Conservation (phyloP, 2,329 filamentous ascomycete species). For the Phyllosticta citrichinensis region DNA sequence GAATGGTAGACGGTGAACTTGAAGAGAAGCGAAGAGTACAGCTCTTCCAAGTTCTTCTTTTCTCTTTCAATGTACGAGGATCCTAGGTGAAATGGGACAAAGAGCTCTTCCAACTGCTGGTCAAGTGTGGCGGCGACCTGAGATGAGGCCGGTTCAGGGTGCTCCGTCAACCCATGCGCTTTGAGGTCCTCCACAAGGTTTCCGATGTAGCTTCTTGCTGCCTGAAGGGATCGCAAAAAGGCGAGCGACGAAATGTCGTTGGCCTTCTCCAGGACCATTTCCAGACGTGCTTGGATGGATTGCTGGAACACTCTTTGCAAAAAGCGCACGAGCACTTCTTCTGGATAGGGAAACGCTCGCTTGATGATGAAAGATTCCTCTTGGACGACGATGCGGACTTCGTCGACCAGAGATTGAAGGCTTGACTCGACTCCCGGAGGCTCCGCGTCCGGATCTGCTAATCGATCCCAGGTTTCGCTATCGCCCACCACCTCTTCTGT, state of each 20-base stretch:
- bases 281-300: constrained; percentile 89
- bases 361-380: constrained; percentile 97
- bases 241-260: constrained; percentile 84
- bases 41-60: constrained; percentile 60
- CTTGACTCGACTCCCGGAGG: constrained; percentile 86
- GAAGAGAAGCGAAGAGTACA: constrained; percentile 87
- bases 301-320: constrained; percentile 95
- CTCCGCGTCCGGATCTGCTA: constrained; percentile 90
- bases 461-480: constrained; percentile 68
- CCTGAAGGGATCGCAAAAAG: constrained; percentile 82
- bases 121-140: constrained; percentile 66
- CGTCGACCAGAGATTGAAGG: constrained; percentile 82
- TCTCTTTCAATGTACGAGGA: constrained; percentile 57
- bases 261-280: constrained; percentile 93
- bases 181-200: constrained; percentile 87
- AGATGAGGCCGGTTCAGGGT: constrained; percentile 82
- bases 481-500: constrained; percentile 74
- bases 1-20: constrained; percentile 96
- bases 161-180: constrained; percentile 84
- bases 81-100: constrained; percentile 56
- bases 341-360: constrained; percentile 89
- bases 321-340: constrained; percentile 86
- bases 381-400: constrained; percentile 91
- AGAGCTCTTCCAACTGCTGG: constrained; percentile 56
- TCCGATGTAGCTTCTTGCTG: constrained; percentile 81